phyloP scores from a whole-genome alignment of 1,284 basidiomycete genomes.

The Entoloma clypeatum region DNA sequence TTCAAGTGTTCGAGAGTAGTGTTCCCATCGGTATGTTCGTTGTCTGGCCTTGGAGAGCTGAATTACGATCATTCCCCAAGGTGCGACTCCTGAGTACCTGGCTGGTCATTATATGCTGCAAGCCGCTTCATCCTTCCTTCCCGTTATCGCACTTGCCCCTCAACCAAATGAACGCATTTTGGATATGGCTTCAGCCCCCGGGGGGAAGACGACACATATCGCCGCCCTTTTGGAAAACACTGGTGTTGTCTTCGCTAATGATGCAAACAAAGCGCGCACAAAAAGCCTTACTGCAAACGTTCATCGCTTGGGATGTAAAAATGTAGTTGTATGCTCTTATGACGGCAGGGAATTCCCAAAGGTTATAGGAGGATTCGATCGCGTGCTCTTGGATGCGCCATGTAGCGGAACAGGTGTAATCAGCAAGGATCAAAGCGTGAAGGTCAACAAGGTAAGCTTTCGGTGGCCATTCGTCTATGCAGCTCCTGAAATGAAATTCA shows the following conservation, averaged over 20 bases:
- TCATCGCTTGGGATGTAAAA: slow-evolving; percentile 96
- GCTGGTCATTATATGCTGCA: slow-evolving; percentile 99
- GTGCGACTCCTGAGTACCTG: slow-evolving; percentile 97
- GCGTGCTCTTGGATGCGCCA: slow-evolving; percentile 94
- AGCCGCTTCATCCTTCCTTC: slow-evolving; percentile 98
- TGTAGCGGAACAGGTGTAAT: slow-evolving; percentile 99
- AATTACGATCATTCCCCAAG: slow-evolving; percentile 27
- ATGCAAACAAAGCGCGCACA: slow-evolving; percentile 91
- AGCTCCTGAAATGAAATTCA: slow-evolving; percentile 12
- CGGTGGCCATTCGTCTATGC: slow-evolving; percentile 1
- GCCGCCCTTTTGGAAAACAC: slow-evolving; percentile 97
- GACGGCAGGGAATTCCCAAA: slow-evolving; percentile 99
- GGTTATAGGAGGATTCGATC: slow-evolving; percentile 97
- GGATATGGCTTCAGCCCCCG: slow-evolving; percentile 99
- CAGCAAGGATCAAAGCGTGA: slow-evolving; percentile 96
- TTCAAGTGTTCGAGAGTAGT: slow-evolving; percentile 95
- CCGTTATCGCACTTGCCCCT: slow-evolving; percentile 92
- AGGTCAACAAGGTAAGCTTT: slow-evolving; percentile 91
- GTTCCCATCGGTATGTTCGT: slow-evolving; percentile 78
- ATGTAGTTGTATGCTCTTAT: slow-evolving; percentile 96
- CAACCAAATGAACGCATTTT: slow-evolving; percentile 93
- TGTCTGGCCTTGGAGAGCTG: neutral
- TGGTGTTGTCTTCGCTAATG: slow-evolving; percentile 97
- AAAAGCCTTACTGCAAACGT: slow-evolving; percentile 97
- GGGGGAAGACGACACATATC: slow-evolving; percentile 97